Evolutionary conservation across 345 rosid genomes (phyloP), one percentile per base, ranked within the genome.

Genomic region (Schrenkiella parvula): DNA sequence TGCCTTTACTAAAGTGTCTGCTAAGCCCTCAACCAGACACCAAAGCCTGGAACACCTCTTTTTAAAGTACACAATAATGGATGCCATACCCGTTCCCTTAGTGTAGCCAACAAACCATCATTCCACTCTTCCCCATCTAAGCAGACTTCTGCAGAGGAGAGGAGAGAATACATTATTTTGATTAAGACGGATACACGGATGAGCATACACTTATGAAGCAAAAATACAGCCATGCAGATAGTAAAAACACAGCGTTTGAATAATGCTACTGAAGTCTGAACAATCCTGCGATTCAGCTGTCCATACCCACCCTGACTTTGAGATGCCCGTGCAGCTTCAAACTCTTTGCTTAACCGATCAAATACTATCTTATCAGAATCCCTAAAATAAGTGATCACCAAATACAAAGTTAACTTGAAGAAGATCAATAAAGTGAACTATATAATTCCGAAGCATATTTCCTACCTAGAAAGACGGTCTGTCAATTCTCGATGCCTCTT

Each of bases 81-180:
- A 62, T 25, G 18, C 6, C 80, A 70, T 86, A 93, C 98, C 96
- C 85, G 83, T 72, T 93, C 98, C 82, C 97, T 88, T 73, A 91
- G 76, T 23, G 96, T 93, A 72, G 98, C 97, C 70, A 91, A 69
- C 37, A 93, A 83, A 52, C 98, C 97, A 71, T 93, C 96, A 79
- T 88, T 89, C 98, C 98, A 93, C 75, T 88, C 86, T 72, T 88
- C 97, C 58, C 91, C 96, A 66, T 89, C 85, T 76, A 91, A 74
- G 79, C 59, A 71, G 73, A 89, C 74, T 82, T 91, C 99, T 87
- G 86, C 79, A 79, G 32, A 60, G 72, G 34, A 67, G 53, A 48
- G 68, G n/a, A 18, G 31, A 35, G 29, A 73, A 64, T 12, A n/a
- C n/a, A n/a, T n/a, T n/a, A n/a, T n/a, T n/a, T n/a, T n/a, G n/a